Conservation (phyloP, 192 early-diverging fungal species). For the Thamnidium elegans region DNA sequence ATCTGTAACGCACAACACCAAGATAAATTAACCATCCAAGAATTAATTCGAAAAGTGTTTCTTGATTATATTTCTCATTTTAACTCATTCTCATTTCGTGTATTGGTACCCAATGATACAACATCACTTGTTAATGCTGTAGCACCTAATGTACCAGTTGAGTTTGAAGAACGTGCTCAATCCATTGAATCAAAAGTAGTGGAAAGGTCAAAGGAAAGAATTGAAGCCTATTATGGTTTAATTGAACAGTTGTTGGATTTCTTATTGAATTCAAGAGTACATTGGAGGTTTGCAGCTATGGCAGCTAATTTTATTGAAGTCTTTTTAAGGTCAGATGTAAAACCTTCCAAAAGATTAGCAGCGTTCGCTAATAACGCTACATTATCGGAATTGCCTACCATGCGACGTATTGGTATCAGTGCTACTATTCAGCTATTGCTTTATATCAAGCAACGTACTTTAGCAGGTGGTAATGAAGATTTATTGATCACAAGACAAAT, state of each 20-base stretch:
- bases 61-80: constrained; percentile 54
- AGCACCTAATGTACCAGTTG: constrained; percentile 4
- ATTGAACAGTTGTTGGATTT: constrained; percentile 53
- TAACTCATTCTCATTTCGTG: constrained; percentile 47
- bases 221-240: constrained; percentile 41
- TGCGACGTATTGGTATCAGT: constrained; percentile 65
- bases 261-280: constrained; percentile 57
- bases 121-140: constrained; percentile 7
- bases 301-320: constrained; percentile 78
- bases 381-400: constrained; percentile 68
- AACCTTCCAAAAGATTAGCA: constrained; percentile 51
- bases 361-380: constrained; percentile 58
- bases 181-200: constrained; percentile 1
- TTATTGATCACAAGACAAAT: constrained; percentile 40
- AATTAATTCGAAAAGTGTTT: constrained; percentile 61
- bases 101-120: constrained; percentile 33
- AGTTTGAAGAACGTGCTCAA: neutral
- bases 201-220: constrained; percentile 5
- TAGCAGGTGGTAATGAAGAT: constrained; percentile 46
- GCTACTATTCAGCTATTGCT: constrained; percentile 61
- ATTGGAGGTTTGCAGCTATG: constrained; percentile 84
- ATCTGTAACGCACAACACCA: constrained; percentile 61
- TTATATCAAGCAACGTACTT: constrained; percentile 69
- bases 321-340: constrained; percentile 58
- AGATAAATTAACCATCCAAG: constrained; percentile 70